Percentiles rank a stretch among this genome's conserved stretches.
Evolutionary conservation across 306 rosid species (phyloP).

Genomic region (Bauhinia variegata): DNA sequence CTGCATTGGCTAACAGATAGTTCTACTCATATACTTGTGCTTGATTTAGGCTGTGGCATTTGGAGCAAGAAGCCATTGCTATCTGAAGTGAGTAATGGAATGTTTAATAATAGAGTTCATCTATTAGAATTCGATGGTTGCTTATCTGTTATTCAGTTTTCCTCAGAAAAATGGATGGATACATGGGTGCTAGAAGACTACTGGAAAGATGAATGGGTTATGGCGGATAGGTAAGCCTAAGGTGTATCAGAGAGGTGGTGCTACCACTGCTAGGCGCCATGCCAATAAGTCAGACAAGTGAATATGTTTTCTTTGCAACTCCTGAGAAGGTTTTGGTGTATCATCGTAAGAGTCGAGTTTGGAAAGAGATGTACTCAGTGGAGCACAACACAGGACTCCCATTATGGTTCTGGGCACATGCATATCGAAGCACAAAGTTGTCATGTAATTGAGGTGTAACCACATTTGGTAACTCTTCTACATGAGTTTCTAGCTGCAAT

Average conservation of each 20-base stretch:
- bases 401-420: constrained; percentile 78
- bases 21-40: constrained; percentile 59
- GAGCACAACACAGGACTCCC: constrained; percentile 70
- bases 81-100: constrained; percentile 44
- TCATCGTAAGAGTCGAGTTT: constrained; percentile 63
- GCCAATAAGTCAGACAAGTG: constrained; percentile 70
- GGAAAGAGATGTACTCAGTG: constrained; percentile 88
- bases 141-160: constrained; percentile 74
- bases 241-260: constrained; percentile 83
- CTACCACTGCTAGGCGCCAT: constrained; percentile 66
- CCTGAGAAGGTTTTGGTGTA: constrained; percentile 81
- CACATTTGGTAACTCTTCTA: constrained; percentile 36
- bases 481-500: constrained; percentile 43
- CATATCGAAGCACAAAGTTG: constrained; percentile 64
- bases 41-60: constrained; percentile 65
- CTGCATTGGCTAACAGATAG: constrained; percentile 80
- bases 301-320: constrained; percentile 67
- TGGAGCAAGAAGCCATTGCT: constrained; percentile 81
- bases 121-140: constrained; percentile 70
- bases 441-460: constrained; percentile 53
- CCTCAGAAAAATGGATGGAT: constrained; percentile 82
- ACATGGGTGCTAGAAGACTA: constrained; percentile 73
- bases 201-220: constrained; percentile 66
- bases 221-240: constrained; percentile 78
- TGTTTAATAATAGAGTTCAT: constrained; percentile 66